These are phyloP conservation scores for Artemisia argyi DNA, from an alignment of 129 eudicot genomes.

Conservation along the genomic window DNA sequence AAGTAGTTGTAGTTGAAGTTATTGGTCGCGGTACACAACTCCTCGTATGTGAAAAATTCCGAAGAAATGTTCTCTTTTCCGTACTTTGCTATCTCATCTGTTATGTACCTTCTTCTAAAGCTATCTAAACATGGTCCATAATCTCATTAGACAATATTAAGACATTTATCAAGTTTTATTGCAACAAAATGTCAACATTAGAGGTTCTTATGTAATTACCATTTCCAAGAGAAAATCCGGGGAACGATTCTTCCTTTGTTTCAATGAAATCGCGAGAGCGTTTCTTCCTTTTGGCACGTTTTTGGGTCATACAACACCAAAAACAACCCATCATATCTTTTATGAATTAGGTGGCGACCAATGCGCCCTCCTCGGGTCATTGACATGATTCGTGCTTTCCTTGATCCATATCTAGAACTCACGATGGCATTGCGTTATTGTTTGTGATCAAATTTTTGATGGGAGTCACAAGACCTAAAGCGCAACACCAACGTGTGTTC, in stretches of 20 bases:
- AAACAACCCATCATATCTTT: constrained; percentile 53
- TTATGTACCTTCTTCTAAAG: constrained; percentile 58
- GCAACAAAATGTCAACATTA: background rate
- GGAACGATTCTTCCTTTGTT: constrained; percentile 48
- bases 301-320: constrained; percentile 51
- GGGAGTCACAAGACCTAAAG: constrained; percentile 22
- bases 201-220: constrained; percentile 31
- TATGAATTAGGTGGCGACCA: constrained; percentile 26
- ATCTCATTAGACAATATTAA: background rate
- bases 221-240: constrained; percentile 58
- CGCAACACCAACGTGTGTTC: constrained; percentile 41
- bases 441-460: constrained; percentile 9
- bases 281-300: constrained; percentile 37
- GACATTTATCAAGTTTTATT: background rate
- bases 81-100: constrained; percentile 58
- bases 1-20: constrained; percentile 53
- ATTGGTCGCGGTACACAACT: constrained; percentile 59
- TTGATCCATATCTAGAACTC: constrained; percentile 35
- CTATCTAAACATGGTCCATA: constrained; percentile 43
- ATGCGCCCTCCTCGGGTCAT: constrained; percentile 30
- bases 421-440: constrained; percentile 36
- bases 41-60: constrained; percentile 56
- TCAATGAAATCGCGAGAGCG: constrained; percentile 39
- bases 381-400: constrained; percentile 25
- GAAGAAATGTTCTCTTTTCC: constrained; percentile 61